These are phyloP conservation scores for Dryas integrifolia DNA, from an alignment of 331 rosid species.

Conservation along the genomic window DNA sequence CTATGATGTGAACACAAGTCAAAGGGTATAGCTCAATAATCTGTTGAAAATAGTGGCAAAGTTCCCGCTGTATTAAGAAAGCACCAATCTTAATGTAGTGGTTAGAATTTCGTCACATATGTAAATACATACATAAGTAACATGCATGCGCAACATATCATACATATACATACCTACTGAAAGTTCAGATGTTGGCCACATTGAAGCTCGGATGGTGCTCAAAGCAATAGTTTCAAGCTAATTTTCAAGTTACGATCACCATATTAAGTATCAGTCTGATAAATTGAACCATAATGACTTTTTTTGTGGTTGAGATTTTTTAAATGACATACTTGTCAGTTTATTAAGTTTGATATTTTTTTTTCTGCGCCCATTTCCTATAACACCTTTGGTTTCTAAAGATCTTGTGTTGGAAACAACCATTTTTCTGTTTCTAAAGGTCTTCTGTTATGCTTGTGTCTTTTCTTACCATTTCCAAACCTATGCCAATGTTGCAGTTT, in stretches of 20 bases:
- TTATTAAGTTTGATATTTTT: neutral
- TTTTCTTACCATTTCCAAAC: conserved; percentile 1
- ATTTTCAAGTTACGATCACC: neutral
- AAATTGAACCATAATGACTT: neutral
- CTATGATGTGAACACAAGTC: neutral
- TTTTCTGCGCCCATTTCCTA: neutral
- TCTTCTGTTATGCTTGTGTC: neutral
- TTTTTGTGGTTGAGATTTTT: neutral
- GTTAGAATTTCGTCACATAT: neutral
- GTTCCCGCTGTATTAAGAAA: neutral
- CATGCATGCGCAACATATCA: neutral
- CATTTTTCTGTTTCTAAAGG: neutral
- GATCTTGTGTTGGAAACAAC: neutral
- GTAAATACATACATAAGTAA: neutral
- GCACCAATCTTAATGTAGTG: neutral
- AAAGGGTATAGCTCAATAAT: neutral
- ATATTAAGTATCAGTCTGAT: neutral
- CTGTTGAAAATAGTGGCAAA: neutral
- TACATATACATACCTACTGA: neutral
- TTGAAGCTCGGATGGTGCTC: neutral
- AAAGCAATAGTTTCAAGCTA: neutral
- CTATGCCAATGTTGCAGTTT: conserved; percentile 54
- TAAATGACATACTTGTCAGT: neutral
- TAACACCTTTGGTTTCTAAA: neutral
- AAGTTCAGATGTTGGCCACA: neutral